Base-by-base conservation (phyloP, 306 rosid species). In the Styphnolobium japonicum region DNA sequence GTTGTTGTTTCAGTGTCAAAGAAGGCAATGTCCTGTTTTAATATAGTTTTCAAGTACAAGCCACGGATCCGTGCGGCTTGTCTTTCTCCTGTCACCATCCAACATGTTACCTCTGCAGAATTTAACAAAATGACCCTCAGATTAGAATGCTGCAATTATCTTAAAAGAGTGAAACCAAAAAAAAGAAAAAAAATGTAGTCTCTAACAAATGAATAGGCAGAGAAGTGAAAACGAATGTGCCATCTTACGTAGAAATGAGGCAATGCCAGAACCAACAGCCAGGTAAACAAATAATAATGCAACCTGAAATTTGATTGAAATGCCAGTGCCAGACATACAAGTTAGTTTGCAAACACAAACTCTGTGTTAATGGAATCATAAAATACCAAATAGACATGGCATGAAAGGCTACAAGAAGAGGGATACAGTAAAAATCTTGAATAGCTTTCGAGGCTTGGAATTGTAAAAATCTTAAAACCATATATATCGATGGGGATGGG, bases 81-180 rank as follows among this genome's bases (percentile, higher is more conserved):
- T 78, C 98, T 91, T 76, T 92, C 98, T 67, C 97, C 97, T 0
- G 97, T 91, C 27, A 94, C 93, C 90, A 89, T 89, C 98, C 97
- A 94, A 75, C 93, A 85, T n/a, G 98, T 2, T 51, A 94, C 97
- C 95, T 94, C 97, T 94, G 76, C 80, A 55, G 8, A 62, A 36
- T 42, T 49, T 9, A 60, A 73, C 79, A 52, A 29, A 64, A 27
- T 55, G 6, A 73, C n/a, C 4, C 61, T 68, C 27, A 65, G 2
- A 29, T 57, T 42, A 82, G 14, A 67, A 72, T 22, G 12, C 15
- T 15, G 51, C 37, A 56, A 7, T 45, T 21, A 72, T 43, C 14
- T 40, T 48, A 21, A 57, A 33, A 27, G 18, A 7, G 36, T 34
- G 21, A 57, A 60, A 25, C 56, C 5, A 37, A 4, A 8, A 37